Base-by-base conservation (phyloP, 2,329 filamentous ascomycete genomes). In the Cordyceps tenuipes region DNA sequence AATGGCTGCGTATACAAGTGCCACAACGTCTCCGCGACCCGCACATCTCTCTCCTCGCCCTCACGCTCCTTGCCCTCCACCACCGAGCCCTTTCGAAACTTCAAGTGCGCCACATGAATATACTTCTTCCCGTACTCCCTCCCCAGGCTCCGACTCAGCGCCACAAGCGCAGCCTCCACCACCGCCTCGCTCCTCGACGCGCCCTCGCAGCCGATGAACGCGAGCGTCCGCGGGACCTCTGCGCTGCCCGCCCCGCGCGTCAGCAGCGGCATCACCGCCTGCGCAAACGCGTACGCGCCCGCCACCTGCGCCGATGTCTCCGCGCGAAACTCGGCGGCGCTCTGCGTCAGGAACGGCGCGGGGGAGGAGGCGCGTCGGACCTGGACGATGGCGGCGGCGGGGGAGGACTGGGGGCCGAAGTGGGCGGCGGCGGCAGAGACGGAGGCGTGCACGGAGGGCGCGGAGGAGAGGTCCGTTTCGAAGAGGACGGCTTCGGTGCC, bases 101-200 rank as follows among this genome's bases (percentile, higher is more conserved):
- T 57, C 1, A 61, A 5, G 13, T 61, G 53, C 3, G 53, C 48
- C 1, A 61, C 54, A 31, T 61, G 60, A 12, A 61, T 46, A 13
- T 23, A 50, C 49, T 58, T 61, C 29, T 56, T 56, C 0, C 60
- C 60, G 26, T 41, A 58, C 34, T 61, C 60, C 4, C 60, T 19
- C 5, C 53, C 60, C 0, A 61, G 48, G 19, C 60, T 61, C 39
- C 60, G 60, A 21, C 52, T 57, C 54, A 61, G 29, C n/a, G 60
- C 60, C 3, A 61, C 49, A n/a, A 61, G 43, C 26, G 60, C 60
- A 34, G 44, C 54, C 9, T 61, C 60, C 9, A 52, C 39, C 19
- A 61, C 26, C 21, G n/a, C 39, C 17, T 58, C 49, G 39, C 29
- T 36, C n/a, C 29, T 39, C 23, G 60, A 61, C 15, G n/a, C 12